Percentiles rank a stretch among this genome's conserved stretches.
These are phyloP conservation scores for Ogataea trehalophila DNA, from an alignment of 805 yeast species.

Conservation along the genomic window DNA sequence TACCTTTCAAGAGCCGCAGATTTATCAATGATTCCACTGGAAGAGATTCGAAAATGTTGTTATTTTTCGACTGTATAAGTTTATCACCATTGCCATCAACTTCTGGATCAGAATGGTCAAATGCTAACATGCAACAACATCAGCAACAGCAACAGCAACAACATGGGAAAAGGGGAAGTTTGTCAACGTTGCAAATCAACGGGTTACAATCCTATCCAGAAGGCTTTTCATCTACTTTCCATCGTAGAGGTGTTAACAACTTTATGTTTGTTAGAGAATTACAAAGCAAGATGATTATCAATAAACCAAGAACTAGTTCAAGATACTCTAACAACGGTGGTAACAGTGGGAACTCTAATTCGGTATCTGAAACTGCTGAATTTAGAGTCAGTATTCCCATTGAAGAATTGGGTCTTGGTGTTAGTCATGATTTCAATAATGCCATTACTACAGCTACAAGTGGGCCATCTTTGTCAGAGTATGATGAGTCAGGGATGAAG, in stretches of 20 bases:
- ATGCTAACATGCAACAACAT: neutral
- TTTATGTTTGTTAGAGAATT: constrained; percentile 49
- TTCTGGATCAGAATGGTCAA: neutral
- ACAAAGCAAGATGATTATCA: constrained; percentile 41
- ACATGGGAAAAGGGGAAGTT: neutral
- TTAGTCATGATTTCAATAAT: constrained; percentile 11
- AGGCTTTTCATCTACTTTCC: constrained; percentile 47
- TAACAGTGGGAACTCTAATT: constrained; percentile 12
- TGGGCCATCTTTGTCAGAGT: constrained; percentile 13
- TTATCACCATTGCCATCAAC: constrained; percentile 6
- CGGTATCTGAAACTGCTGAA: constrained; percentile 35
- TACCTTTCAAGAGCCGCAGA: constrained; percentile 26
- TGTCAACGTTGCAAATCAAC: neutral
- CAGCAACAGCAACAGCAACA: neutral
- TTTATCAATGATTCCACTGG: constrained; percentile 26
- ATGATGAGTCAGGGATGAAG: constrained; percentile 4
- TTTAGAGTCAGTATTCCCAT: constrained; percentile 38
- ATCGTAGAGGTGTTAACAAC: constrained; percentile 42
- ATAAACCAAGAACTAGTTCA: constrained; percentile 24
- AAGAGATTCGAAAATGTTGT: constrained; percentile 28
- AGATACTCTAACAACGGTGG: constrained; percentile 1
- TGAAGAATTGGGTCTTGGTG: constrained; percentile 21
- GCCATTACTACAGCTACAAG: constrained; percentile 1
- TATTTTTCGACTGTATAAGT: constrained; percentile 26
- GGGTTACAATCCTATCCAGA: constrained; percentile 38